Base-by-base conservation (phyloP, 352 stramenopile species). In the Pythium myriotylum region DNA sequence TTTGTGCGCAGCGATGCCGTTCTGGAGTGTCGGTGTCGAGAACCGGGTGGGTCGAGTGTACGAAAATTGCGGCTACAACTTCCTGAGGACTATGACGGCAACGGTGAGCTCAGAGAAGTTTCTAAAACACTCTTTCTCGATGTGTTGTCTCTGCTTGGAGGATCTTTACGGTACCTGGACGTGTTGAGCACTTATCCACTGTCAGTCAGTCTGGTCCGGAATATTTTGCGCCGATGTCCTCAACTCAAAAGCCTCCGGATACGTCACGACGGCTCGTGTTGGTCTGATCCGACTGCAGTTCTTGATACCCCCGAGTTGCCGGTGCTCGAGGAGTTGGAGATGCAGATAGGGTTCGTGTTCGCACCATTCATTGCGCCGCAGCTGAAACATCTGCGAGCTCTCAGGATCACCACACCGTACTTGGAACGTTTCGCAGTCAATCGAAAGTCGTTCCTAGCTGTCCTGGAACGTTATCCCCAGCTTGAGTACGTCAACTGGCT, bases 181-280 rank as follows among this genome's bases (percentile, higher is more conserved):
- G 27, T 54, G 1, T 14, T 32, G 12, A 24, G 42, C 20, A 49
- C 42, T 1, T 12, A 24, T 13, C 42, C 42, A 2, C 7, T 49
- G 10, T 12, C 42, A 10, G 29, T 10, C 10, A 35, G 5, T 17
- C 27, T 43, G 9, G 26, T 45, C 17, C 29, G n/a, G 6, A 8
- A 13, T 8, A 19, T 45, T 8, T 29, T 54, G 5, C n/a, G 5
- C 9, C 32, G 22, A 10, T 54, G 48, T 29, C 48, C 48, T 1
- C 9, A 19, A 16, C 29, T 54, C 29, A 54, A 26, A 19, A 42
- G n/a, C 10, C 48, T 54, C 17, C 48, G 48, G 3, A 33, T 54
- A 7, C 48, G 13, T 7, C 48, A 54, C 48, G 48, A 24, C 19
- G 48, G 48, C 48, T 43, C 48, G n/a, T 32, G 29, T 29, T 54